Evolutionary conservation across 495 filamentous ascomycete species (phyloP), one percentile per base, ranked within the genome.

Genomic region (Pyrenula massariospora): DNA sequence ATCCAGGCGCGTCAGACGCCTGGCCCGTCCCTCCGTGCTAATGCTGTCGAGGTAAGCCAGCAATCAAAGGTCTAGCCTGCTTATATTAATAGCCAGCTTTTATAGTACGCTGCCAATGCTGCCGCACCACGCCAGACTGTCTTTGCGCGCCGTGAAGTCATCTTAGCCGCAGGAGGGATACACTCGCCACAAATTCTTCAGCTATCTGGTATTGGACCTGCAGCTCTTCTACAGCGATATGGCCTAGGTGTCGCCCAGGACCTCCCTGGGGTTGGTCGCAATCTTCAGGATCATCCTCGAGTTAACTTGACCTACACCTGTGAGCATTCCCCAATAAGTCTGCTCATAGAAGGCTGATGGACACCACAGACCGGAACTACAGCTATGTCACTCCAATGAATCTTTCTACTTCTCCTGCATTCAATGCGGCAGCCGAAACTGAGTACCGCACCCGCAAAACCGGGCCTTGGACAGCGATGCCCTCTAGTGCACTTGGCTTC

Each of bases 171-270:
- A 53, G 81, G 81, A 11, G 62, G 75, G 22, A 70, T 83, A 58
- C 79, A 79, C 59, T 75, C 77, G 22, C 81, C 81, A 0, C 77
- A 82, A 57, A 68, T 84, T n/a, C 59, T 79, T 10, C 66, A 77
- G 10, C 58, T 78, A 47, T 71, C 73, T 25, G 76, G 76, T 50
- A 65, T 79, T 42, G 76, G 75, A 1, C 71, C 71, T 0, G 70
- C 66, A 54, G 61, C 65, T 21, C 65, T 75, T 2, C 60, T 79
- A 11, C 53, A 63, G 12, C 31, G 51, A 11, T 63, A 72, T 8
- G 70, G 68, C 5, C 72, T 79, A 57, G 58, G 67, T 2, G 59
- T 70, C 5, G 58, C 74, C 10, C 66, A 68, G 25, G 72, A 79
- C 57, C 68, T 79, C 20, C 74, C 77, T 25, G 73, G 76, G 22